Evolutionary conservation across 768 basidiomycete species (phyloP), one percentile per base, ranked within the genome.

Genomic region (Agrocybe praecox): DNA sequence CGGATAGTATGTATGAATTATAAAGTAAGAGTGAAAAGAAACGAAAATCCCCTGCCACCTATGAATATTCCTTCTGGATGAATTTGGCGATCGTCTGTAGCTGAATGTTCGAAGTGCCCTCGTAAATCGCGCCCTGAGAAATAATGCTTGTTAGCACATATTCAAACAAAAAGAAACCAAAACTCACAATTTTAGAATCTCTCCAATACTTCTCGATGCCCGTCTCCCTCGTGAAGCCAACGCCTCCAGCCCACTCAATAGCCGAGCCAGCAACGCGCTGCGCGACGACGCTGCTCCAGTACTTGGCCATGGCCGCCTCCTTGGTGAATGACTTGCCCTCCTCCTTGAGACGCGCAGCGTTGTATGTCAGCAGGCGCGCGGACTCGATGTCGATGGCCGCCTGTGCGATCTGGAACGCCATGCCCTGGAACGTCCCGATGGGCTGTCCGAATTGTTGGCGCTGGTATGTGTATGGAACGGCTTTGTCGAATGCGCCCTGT

Each of bases 231-330:
- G 94, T 96, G 74, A 92, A 96, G 0, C 94, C 96, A 48, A 94
- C 81, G 1, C 95, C 96, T 42, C 95, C 97, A 1, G 89, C 87
- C 96, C 96, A 98, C 72, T 98, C 96, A 61, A 98, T 98, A 17
- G 96, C 96, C 43, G 80, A 74, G 7, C 96, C 94, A 10, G 89
- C 82, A 2, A 97, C 95, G 43, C 81, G 80, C 73, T 96, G 92
- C 14, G 97, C 97, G 6, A 99, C 85, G 19, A 90, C 82, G 57
- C 93, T 94, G 21, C 89, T 83, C 81, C 87, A 93, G 67, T 91
- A 96, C 73, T 99, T 99, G 49, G 97, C 97, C 92, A 98, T 97
- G 1, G 97, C 97, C 11, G 97, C 96, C 74, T 98, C 92, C 73
- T 92, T 93, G 24, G 88, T 87, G 72, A 98, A 99, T 23, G 75